A percentile compares a stretch with the other conserved stretches of the same genome.
Evolutionary conservation across 1,284 basidiomycete species (phyloP).

Genomic region (Microstroma glucosiphilum): DNA sequence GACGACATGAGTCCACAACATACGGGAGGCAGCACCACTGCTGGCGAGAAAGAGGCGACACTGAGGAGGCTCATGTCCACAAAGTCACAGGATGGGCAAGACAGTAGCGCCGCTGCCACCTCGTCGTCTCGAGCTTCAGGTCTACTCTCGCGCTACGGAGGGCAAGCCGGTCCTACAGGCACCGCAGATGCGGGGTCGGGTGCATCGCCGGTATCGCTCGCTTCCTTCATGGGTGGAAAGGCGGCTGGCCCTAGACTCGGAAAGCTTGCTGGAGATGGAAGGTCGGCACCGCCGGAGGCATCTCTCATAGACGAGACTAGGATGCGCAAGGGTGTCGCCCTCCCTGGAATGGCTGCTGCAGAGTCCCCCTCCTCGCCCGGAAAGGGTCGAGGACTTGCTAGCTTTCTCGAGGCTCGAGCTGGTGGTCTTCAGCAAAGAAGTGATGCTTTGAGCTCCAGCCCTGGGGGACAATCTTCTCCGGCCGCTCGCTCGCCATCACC

Average conservation of each 20-base stretch:
- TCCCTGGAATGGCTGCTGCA: constrained; percentile 25
- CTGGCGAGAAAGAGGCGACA: not conserved
- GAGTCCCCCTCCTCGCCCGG: constrained; percentile 11
- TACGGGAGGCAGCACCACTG: not conserved
- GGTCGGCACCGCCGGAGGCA: constrained; percentile 39
- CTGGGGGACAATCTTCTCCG: not conserved
- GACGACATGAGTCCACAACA: too few relatives aligned
- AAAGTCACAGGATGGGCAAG: too few relatives aligned
- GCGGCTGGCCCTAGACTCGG: constrained; percentile 44
- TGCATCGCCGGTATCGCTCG: constrained; percentile 40
- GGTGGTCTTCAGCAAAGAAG: constrained; percentile 12
- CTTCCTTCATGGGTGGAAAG: constrained; percentile 47
- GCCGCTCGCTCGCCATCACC: not conserved
- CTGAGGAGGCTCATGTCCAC: too few relatives aligned
- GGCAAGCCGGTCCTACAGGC: constrained; percentile 46
- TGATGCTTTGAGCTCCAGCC: not conserved
- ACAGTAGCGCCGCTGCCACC: not conserved
- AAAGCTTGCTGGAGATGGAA: constrained; percentile 42
- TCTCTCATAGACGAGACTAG: constrained; percentile 30
- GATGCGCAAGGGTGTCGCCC: constrained; percentile 16
- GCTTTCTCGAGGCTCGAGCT: constrained; percentile 40
- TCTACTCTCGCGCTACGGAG: constrained; percentile 42
- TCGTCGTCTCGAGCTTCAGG: constrained; percentile 2
- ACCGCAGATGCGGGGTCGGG: constrained; percentile 23
- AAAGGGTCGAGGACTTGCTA: constrained; percentile 30